phyloP scores from a whole-genome alignment of 2,329 filamentous ascomycete species.

The Scedosporium boydii region DNA sequence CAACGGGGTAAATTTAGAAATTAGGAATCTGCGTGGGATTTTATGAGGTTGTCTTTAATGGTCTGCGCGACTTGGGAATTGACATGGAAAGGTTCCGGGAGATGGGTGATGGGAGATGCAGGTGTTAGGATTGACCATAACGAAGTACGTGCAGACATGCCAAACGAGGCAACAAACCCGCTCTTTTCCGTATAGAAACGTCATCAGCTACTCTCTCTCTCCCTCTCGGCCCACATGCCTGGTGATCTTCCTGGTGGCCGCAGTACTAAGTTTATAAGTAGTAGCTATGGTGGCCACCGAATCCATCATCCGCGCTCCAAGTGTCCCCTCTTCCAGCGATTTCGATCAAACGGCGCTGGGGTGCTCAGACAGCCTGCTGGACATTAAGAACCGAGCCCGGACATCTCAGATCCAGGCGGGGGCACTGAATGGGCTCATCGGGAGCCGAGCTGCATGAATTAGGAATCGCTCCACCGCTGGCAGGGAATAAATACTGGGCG shows the following conservation, averaged over 20 bases:
- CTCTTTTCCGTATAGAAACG: not conserved
- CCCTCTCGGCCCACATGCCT: too few relatives aligned
- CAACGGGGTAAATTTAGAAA: not conserved
- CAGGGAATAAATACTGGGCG: not conserved
- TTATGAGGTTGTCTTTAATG: not conserved
- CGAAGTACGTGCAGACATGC: not conserved
- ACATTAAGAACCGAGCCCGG: too few relatives aligned
- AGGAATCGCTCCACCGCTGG: not conserved
- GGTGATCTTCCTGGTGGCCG: too few relatives aligned
- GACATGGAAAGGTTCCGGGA: not conserved
- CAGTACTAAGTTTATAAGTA: too few relatives aligned
- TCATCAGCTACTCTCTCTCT: not conserved
- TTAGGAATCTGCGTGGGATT: not conserved
- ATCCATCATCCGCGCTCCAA: too few relatives aligned
- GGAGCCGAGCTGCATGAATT: not conserved
- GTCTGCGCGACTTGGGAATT: not conserved
- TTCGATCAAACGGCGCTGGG: too few relatives aligned
- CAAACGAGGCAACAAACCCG: not conserved
- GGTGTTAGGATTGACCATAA: not conserved
- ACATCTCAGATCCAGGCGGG: not conserved
- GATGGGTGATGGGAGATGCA: not conserved
- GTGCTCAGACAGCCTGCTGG: too few relatives aligned
- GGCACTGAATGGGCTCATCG: not conserved
- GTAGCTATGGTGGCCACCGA: too few relatives aligned
- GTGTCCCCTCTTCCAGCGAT: too few relatives aligned